phyloP scores from a whole-genome alignment of 371 early-diverging fungal species.

The Mucor velutinosus region DNA sequence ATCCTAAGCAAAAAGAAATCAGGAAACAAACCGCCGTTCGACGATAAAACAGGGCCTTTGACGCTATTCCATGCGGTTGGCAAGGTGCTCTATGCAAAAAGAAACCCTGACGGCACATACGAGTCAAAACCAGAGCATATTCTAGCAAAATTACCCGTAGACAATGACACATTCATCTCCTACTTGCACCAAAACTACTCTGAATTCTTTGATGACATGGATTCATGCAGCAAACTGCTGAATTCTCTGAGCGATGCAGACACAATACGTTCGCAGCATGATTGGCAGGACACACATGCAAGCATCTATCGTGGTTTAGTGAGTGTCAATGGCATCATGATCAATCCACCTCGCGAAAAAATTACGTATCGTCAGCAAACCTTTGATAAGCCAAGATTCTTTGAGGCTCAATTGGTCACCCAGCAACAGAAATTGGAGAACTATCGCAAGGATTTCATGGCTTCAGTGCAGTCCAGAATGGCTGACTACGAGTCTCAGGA shows the following conservation, averaged over 20 bases:
- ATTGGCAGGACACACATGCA: conserved; percentile 17
- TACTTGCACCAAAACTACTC: conserved; percentile 34
- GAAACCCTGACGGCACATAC: conserved; percentile 20
- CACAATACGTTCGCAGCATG: conserved; percentile 18
- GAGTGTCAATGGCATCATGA: conserved; percentile 34
- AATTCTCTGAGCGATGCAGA: conserved; percentile 32
- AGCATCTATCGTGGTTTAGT: conserved; percentile 12
- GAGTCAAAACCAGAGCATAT: conserved; percentile 40
- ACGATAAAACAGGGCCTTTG: conserved; percentile 18
- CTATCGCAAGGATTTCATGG: neutral
- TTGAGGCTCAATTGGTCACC: neutral
- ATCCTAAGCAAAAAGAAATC: conserved; percentile 7
- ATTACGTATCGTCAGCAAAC: neutral
- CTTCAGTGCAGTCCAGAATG: neutral
- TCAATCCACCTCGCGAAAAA: neutral
- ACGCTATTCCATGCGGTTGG: conserved; percentile 46
- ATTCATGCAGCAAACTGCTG: conserved; percentile 10
- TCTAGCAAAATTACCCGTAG: conserved; percentile 19
- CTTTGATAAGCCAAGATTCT: neutral
- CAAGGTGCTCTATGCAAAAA: conserved; percentile 44
- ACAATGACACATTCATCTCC: conserved; percentile 24
- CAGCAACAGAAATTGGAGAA: neutral
- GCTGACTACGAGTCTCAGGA: neutral
- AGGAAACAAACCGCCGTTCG: neutral
- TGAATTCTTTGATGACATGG: conserved; percentile 23